These are phyloP conservation scores for Pueraria montana DNA, from an alignment of 306 rosid genomes.

Conservation along the genomic window DNA sequence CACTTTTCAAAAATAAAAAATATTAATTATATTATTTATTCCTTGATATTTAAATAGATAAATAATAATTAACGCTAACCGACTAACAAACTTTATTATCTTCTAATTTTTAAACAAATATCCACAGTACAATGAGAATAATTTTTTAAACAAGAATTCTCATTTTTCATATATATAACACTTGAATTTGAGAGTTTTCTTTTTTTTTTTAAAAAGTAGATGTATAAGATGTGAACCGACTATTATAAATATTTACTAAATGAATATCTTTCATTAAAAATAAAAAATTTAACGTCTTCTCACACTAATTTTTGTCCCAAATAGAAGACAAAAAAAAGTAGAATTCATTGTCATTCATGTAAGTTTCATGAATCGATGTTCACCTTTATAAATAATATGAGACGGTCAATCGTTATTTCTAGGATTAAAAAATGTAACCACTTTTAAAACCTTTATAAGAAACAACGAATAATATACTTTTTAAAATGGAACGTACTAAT, in stretches of 20 bases:
- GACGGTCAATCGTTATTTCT: background rate
- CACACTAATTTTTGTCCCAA: background rate
- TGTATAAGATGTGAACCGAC: no score
- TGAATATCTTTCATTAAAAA: background rate
- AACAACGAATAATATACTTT: background rate
- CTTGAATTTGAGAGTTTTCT: no score
- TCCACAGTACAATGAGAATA: no score
- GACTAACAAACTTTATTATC: background rate
- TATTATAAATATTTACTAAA: no score
- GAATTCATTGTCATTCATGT: background rate
- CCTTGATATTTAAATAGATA: background rate
- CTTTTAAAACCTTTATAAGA: background rate
- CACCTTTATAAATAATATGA: background rate
- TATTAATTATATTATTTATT: background rate
- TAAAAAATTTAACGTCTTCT: background rate
- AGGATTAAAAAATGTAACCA: background rate
- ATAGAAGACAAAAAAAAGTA: background rate
- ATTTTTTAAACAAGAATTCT: no score
- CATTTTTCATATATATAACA: no score
- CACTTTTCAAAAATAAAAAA: background rate
- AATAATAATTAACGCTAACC: background rate
- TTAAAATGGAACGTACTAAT: background rate
- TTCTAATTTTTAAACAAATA: no score
- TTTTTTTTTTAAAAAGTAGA: no score
- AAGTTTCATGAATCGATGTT: background rate